Percentiles rank a stretch among this genome's conserved stretches.
Conservation (phyloP, 352 stramenopile genomes). For the Pythium coloratum region DNA sequence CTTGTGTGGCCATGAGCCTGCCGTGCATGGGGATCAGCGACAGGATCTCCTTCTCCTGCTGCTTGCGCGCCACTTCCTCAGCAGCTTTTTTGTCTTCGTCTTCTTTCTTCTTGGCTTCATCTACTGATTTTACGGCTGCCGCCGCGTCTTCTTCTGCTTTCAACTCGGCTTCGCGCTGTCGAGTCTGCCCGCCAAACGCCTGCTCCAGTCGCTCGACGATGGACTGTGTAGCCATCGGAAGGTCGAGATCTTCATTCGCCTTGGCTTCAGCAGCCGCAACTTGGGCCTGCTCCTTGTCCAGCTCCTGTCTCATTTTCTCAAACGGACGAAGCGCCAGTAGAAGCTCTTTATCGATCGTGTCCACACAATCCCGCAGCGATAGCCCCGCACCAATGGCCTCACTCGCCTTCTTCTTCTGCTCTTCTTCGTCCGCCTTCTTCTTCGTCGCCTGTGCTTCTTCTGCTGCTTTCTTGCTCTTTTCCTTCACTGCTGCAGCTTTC, state of each 20-base stretch:
- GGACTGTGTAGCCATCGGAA: constrained; percentile 19
- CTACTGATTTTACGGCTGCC: constrained; percentile 31
- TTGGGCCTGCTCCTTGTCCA: constrained; percentile 30
- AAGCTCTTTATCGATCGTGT: constrained; percentile 43
- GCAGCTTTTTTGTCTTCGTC: constrained; percentile 38
- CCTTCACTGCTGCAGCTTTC: constrained; percentile 16
- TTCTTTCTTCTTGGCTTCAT: constrained; percentile 47
- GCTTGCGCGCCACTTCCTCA: constrained; percentile 32
- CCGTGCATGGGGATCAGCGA: constrained; percentile 45
- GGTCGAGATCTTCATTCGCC: not conserved
- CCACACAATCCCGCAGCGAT: constrained; percentile 15
- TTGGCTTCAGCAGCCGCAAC: constrained; percentile 13
- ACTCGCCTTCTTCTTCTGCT: constrained; percentile 19
- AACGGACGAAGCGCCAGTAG: constrained; percentile 55
- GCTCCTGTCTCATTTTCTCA: constrained; percentile 35
- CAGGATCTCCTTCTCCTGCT: constrained; percentile 45
- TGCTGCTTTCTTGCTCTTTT: constrained; percentile 11
- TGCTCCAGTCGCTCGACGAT: constrained; percentile 19
- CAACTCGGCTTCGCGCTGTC: constrained; percentile 21
- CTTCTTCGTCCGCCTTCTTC: constrained; percentile 16
- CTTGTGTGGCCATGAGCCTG: constrained; percentile 40
- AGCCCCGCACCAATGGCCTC: constrained; percentile 5
- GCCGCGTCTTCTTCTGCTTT: constrained; percentile 22
- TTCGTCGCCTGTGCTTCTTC: constrained; percentile 16
- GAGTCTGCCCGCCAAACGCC: constrained; percentile 15